phyloP scores from a whole-genome alignment of 345 rosid species.

The Linum trigynum region DNA sequence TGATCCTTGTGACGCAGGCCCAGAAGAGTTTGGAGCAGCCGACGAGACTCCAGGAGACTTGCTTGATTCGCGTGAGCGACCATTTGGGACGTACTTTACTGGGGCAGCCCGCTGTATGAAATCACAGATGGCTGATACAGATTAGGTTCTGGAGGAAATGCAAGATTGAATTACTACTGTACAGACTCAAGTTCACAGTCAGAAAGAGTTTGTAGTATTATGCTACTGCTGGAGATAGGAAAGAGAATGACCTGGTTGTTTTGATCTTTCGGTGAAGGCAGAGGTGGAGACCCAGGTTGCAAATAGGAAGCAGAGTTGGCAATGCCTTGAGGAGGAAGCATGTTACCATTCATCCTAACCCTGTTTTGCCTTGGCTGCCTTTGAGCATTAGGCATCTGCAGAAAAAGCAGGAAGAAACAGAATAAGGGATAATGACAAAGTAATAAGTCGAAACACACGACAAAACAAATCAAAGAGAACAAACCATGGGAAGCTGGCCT shows the following conservation, averaged over 20 bases:
- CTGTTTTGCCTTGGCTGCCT: conserved; percentile 43
- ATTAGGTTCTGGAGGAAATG: background rate
- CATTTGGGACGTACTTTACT: conserved; percentile 32
- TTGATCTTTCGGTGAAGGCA: conserved; percentile 36
- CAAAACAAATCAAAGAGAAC: background rate
- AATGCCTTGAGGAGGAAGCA: conserved; percentile 28
- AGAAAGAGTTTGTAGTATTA: no score
- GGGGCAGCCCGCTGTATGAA: conserved; percentile 29
- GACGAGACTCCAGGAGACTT: conserved; percentile 26
- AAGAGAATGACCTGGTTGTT: conserved; percentile 35
- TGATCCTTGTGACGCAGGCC: conserved; percentile 26
- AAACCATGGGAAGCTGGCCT: conserved; percentile 36
- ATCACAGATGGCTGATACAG: background rate
- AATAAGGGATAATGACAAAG: background rate
- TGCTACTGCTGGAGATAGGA: no score
- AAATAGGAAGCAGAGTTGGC: conserved; percentile 28
- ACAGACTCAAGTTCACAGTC: background rate
- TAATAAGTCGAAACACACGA: background rate
- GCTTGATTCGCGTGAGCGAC: conserved; percentile 29
- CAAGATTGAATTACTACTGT: background rate
- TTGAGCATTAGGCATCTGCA: conserved; percentile 35
- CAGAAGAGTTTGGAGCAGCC: conserved; percentile 24
- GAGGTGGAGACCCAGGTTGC: conserved; percentile 33
- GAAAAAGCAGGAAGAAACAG: background rate
- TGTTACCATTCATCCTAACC: conserved; percentile 36